Base-by-base conservation (phyloP, 345 rosid genomes). In the Arabis hirsuta region DNA sequence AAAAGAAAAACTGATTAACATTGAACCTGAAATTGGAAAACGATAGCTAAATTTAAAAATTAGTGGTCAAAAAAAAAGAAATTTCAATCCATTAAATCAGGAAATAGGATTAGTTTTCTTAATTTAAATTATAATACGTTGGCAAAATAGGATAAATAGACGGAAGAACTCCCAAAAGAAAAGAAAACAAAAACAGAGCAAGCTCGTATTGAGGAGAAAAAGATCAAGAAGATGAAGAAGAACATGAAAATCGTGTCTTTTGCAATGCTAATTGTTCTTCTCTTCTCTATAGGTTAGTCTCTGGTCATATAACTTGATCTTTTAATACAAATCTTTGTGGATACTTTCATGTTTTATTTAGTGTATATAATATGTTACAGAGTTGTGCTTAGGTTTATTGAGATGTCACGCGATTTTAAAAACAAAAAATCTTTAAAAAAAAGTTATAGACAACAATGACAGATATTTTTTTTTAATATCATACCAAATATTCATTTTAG, bases 241-340 rank as follows among this genome's bases (percentile, higher is more conserved):
- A 70, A 16, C 59, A 48, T 70, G 50, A 59, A 26, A 26, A 50
- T 70, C 59, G 3, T 70, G n/a, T 48, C 32, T 39, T 59, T 48
- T 7, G 51, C 74, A 48, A 34, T 69, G 56, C 16, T 69, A 34
- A 36, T 69, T 58, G 46, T 58, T 59, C 20, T 59, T 36, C 8
- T 70, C 12, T 16, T 70, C 47, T 48, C 58, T 26, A 2, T 50
- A 59, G 58, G 74, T 70, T 27, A 39, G 59, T 70, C 42, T 44
- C 16, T 45, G 11, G 12, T 11, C 14, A 57, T 57, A 4, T 2
- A 9, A n/a, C 13, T 46, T 47, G 39, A 39, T 32, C n/a, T 12
- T 55, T 38, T 36, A 16, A 9, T 10, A 58, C 19, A 38, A 24
- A 52, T 52, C 34, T 52, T 24, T 50, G 41, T 22, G 41, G 10